Conservation (phyloP, 768 basidiomycete genomes). For the Hygrophorus russula region DNA sequence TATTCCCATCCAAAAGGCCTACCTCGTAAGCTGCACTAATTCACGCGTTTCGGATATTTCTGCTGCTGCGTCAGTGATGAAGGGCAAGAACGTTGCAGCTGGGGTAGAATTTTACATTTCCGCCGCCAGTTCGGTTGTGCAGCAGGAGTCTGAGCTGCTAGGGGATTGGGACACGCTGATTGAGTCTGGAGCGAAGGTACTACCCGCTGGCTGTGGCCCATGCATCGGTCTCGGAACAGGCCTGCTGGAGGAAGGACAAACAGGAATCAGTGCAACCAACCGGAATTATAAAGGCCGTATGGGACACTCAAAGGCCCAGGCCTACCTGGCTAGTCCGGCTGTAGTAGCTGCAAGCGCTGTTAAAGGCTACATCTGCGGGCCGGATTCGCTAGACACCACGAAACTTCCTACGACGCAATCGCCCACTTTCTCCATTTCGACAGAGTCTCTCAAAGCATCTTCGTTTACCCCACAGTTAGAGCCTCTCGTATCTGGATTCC, state of each 20-base stretch:
- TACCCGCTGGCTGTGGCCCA: slow-evolving; percentile 95
- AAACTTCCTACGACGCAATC: slow-evolving; percentile 37
- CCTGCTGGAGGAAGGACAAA: slow-evolving; percentile 86
- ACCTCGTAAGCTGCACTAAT: slow-evolving; percentile 97
- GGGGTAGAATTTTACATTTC: slow-evolving; percentile 98
- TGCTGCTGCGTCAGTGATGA: slow-evolving; percentile 83
- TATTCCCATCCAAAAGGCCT: slow-evolving; percentile 91
- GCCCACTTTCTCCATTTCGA: slow-evolving; percentile 47
- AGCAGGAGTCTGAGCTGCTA: slow-evolving; percentile 72
- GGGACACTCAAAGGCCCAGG: slow-evolving; percentile 91
- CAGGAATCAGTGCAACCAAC: slow-evolving; percentile 96
- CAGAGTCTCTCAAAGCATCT: slow-evolving; percentile 18
- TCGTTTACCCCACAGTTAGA: slow-evolving; percentile 30
- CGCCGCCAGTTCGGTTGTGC: slow-evolving; percentile 86
- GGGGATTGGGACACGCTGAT: slow-evolving; percentile 88
- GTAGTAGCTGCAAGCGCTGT: slow-evolving; percentile 95
- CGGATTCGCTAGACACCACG: slow-evolving; percentile 49
- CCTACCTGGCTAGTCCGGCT: slow-evolving; percentile 92
- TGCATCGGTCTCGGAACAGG: slow-evolving; percentile 96
- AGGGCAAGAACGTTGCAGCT: slow-evolving; percentile 64
- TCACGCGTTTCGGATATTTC: slow-evolving; percentile 92
- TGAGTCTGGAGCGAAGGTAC: slow-evolving; percentile 80
- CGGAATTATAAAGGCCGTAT: slow-evolving; percentile 98
- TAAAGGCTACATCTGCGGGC: slow-evolving; percentile 83
- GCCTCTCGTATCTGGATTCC: slow-evolving; percentile 73